Evolutionary conservation across 2,329 filamentous ascomycete genomes (phyloP).

Genomic region (Teratosphaeria viscida): DNA sequence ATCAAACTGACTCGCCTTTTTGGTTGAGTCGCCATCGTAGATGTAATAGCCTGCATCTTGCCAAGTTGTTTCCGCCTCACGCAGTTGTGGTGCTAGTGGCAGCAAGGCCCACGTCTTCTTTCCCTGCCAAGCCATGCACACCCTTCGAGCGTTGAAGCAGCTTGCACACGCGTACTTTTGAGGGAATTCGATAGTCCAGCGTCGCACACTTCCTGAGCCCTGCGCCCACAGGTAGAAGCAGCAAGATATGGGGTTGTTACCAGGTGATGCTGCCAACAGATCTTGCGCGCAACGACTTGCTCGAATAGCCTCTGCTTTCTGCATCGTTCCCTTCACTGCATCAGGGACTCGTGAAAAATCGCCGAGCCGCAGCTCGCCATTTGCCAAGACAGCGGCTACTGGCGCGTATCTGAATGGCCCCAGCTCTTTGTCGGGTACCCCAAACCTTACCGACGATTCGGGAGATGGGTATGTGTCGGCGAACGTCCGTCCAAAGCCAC

Average conservation of each 20-base stretch:
- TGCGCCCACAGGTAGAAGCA: conserved; percentile 1
- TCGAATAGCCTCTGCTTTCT: neutral
- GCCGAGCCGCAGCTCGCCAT: neutral
- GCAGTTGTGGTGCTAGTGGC: conserved; percentile 2
- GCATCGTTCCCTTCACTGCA: neutral
- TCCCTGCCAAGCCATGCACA: conserved; percentile 7
- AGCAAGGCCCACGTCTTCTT: conserved; percentile 5
- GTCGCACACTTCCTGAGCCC: neutral
- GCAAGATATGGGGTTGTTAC: neutral
- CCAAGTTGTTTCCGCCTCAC: neutral
- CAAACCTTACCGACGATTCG: neutral
- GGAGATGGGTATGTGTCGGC: neutral
- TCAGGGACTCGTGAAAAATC: neutral
- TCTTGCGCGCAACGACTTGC: neutral
- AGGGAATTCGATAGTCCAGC: conserved; percentile 6
- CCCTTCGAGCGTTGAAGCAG: conserved; percentile 7
- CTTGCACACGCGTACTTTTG: conserved; percentile 6
- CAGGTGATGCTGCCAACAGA: neutral
- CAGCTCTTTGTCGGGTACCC: neutral
- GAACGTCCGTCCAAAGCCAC: neutral
- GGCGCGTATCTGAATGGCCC: neutral
- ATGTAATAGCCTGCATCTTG: neutral
- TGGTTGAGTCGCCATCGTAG: neutral
- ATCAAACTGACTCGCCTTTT: neutral
- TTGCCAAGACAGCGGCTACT: neutral